Evolutionary conservation across 2,329 filamentous ascomycete species (phyloP).

Genomic region (Exophiala lecanii-corni): DNA sequence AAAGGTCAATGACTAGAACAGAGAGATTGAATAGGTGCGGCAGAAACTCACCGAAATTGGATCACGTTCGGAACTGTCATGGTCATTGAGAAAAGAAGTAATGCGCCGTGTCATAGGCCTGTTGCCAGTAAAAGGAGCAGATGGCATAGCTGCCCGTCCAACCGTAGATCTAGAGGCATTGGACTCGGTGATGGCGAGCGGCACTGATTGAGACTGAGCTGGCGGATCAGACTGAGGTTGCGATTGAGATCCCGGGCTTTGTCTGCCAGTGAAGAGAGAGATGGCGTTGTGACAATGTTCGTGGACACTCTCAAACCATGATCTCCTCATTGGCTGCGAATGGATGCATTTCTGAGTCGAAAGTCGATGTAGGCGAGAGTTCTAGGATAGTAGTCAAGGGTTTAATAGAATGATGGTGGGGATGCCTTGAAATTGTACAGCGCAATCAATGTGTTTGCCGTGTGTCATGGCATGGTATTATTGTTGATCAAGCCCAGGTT

Average conservation of each 20-base stretch:
- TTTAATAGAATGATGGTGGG: too few species aligned
- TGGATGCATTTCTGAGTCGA: too few species aligned
- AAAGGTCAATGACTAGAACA: too few species aligned
- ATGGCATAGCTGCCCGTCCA: slow-evolving; percentile 13
- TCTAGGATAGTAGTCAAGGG: too few species aligned
- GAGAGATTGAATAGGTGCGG: too few species aligned
- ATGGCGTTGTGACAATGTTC: background rate
- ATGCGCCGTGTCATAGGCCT: slow-evolving; percentile 9
- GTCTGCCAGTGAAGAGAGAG: background rate
- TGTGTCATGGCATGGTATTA: too few species aligned
- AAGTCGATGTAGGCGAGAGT: too few species aligned
- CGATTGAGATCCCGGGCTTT: background rate
- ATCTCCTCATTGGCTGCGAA: background rate
- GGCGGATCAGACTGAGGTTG: background rate
- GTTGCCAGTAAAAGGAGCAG: background rate
- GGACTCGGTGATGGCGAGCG: too few species aligned
- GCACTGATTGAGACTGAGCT: slow-evolving; percentile 2
- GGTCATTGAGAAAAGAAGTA: slow-evolving; percentile 3
- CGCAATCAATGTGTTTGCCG: too few species aligned
- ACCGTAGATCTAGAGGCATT: slow-evolving; percentile 10
- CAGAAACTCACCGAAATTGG: slow-evolving; percentile 10
- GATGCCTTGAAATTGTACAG: too few species aligned
- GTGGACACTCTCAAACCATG: slow-evolving; percentile 3
- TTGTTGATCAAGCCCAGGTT: too few species aligned
- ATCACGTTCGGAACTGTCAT: slow-evolving; percentile 11